Evolutionary conservation across 2,329 filamentous ascomycete species (phyloP).

Genomic region (Talaromyces pinophilus): DNA sequence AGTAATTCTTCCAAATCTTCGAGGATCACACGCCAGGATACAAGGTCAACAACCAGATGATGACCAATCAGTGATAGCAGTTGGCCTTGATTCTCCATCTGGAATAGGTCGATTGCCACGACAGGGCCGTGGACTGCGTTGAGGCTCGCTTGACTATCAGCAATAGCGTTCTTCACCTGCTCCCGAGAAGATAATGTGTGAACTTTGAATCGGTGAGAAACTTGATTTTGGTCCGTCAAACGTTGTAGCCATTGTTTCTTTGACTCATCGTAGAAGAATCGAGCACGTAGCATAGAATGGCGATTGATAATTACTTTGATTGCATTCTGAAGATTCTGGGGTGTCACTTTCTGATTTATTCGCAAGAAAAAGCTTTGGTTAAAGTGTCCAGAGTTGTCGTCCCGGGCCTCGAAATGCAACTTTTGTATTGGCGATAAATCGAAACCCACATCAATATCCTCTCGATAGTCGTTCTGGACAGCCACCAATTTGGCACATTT

Average conservation of each 20-base stretch:
- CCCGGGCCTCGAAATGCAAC: conserved; percentile 40
- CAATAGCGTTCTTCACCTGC: conserved; percentile 31
- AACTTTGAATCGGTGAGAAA: conserved; percentile 33
- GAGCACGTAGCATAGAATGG: conserved; percentile 43
- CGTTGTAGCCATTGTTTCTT: conserved; percentile 30
- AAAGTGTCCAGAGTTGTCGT: conserved; percentile 40
- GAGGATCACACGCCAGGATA: conserved; percentile 44
- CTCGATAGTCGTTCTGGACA: conserved; percentile 35
- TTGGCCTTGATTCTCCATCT: conserved; percentile 34
- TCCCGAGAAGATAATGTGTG: conserved; percentile 28
- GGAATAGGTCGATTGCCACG: conserved; percentile 47
- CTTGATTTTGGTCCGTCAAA: conserved; percentile 34
- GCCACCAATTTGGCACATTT: conserved; percentile 34
- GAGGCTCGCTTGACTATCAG: conserved; percentile 37
- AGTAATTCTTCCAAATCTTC: conserved; percentile 43
- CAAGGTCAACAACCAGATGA: conserved; percentile 44
- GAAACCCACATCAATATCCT: conserved; percentile 38
- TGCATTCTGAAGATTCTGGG: conserved; percentile 30
- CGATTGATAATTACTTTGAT: conserved; percentile 36
- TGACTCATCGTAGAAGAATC: conserved; percentile 30
- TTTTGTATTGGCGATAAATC: conserved; percentile 41
- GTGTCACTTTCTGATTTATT: conserved; percentile 32
- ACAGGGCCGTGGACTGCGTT: conserved; percentile 42
- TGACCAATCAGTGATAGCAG: conserved; percentile 41
- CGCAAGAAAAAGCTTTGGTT: conserved; percentile 43